Percentiles rank a stretch among this genome's conserved stretches.
phyloP scores from a whole-genome alignment of 2,329 filamentous ascomycete genomes.

The Aspergillus caelatus region DNA sequence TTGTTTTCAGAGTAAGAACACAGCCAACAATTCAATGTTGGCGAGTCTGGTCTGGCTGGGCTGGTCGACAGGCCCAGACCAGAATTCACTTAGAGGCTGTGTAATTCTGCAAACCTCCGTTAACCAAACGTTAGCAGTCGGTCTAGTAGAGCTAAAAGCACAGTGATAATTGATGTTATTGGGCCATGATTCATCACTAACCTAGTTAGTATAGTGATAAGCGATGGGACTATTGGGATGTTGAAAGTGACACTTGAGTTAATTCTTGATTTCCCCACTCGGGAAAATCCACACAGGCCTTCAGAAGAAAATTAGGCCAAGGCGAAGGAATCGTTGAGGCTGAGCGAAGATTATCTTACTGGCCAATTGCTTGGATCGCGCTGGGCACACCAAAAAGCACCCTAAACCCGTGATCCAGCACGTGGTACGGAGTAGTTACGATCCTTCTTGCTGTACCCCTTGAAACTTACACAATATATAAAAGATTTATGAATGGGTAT shows the following conservation, averaged over 20 bases:
- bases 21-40: background rate
- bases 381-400: background rate
- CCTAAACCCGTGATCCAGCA: background rate
- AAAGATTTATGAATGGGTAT: constrained; percentile 27
- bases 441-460: constrained; percentile 1
- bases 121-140: background rate
- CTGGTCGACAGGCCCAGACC: background rate
- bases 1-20: background rate
- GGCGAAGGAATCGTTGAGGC: background rate
- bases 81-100: background rate
- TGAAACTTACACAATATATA: background rate
- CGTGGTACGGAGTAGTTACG: background rate
- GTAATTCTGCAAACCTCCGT: background rate
- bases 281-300: background rate
- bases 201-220: background rate
- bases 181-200: background rate
- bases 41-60: background rate
- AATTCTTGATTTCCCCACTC: background rate
- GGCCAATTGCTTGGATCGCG: background rate
- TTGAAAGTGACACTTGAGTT: background rate
- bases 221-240: background rate
- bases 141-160: background rate
- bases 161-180: background rate
- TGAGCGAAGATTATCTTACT: background rate
- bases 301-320: background rate